Percentiles rank a stretch among this genome's conserved stretches.
These are phyloP conservation scores for Wakefieldia striispora DNA, from an alignment of 768 basidiomycete genomes.

Conservation along the genomic window DNA sequence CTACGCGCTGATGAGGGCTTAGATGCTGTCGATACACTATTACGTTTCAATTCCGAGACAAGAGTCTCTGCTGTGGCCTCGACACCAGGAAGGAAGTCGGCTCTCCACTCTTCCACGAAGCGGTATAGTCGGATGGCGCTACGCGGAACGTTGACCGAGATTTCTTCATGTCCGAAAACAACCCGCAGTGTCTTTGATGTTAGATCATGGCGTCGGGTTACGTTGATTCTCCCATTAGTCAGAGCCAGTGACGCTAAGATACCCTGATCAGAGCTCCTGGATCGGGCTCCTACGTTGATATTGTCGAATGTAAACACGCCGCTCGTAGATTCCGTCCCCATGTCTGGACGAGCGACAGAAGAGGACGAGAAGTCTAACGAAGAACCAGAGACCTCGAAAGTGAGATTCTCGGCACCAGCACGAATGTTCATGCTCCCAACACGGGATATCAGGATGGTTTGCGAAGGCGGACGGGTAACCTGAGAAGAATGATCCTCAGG, in stretches of 20 bases:
- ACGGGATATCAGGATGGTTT: constrained; percentile 40
- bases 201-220: constrained; percentile 46
- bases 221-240: constrained; percentile 43
- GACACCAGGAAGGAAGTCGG: constrained; percentile 73
- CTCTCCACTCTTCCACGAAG: constrained; percentile 80
- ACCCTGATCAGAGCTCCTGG: constrained; percentile 45
- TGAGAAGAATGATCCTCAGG: constrained; percentile 3
- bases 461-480: constrained; percentile 7
- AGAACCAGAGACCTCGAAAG: constrained; percentile 55
- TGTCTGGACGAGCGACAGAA: constrained; percentile 11
- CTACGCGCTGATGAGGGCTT: constrained; percentile 26
- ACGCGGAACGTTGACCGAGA: constrained; percentile 67
- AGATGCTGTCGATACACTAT: constrained; percentile 34
- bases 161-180: constrained; percentile 42
- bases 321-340: constrained; percentile 43
- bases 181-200: constrained; percentile 40
- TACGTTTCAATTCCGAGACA: constrained; percentile 58
- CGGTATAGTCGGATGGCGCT: constrained; percentile 77
- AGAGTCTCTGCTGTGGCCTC: constrained; percentile 65
- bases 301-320: constrained; percentile 48
- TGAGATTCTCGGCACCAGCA: constrained; percentile 68
- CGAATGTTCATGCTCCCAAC: constrained; percentile 49
- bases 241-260: constrained; percentile 62
- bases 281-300: constrained; percentile 57
- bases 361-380: constrained; percentile 24